phyloP scores from a whole-genome alignment of 2,329 filamentous ascomycete genomes.

The Fusarium armeniacum region DNA sequence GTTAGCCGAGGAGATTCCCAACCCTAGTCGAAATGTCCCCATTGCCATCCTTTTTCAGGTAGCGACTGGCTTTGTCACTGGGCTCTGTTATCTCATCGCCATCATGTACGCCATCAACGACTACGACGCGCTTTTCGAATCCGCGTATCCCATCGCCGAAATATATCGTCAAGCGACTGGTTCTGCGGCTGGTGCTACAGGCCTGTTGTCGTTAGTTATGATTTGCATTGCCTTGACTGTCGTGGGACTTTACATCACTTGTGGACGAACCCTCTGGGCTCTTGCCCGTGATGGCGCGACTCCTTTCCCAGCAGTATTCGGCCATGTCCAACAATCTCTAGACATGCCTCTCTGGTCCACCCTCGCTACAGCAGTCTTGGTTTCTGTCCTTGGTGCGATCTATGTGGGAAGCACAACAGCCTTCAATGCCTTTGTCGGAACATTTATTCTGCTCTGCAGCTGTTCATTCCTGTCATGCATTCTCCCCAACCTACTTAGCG shows the following conservation, averaged over 20 bases:
- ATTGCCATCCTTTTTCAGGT: slow-evolving; percentile 66
- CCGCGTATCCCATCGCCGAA: slow-evolving; percentile 73
- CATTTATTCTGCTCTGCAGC: slow-evolving; percentile 57
- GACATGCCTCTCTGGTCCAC: slow-evolving; percentile 63
- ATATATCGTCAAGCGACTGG: slow-evolving; percentile 74
- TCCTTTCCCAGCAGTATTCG: slow-evolving; percentile 51
- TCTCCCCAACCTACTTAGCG: slow-evolving; percentile 66
- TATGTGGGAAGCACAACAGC: slow-evolving; percentile 76
- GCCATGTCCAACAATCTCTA: slow-evolving; percentile 50
- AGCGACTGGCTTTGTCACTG: slow-evolving; percentile 64
- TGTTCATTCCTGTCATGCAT: slow-evolving; percentile 72
- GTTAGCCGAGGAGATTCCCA: slow-evolving; percentile 73
- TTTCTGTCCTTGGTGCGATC: slow-evolving; percentile 71
- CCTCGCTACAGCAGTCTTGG: slow-evolving; percentile 58
- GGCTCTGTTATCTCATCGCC: slow-evolving; percentile 66
- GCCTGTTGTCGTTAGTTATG: slow-evolving; percentile 61
- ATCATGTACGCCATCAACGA: slow-evolving; percentile 72
- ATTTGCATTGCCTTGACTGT: slow-evolving; percentile 56
- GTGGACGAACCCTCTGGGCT: slow-evolving; percentile 58
- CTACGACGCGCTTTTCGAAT: slow-evolving; percentile 63
- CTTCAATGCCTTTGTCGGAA: slow-evolving; percentile 75
- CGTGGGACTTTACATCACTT: slow-evolving; percentile 57
- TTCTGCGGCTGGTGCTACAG: slow-evolving; percentile 64
- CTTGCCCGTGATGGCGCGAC: slow-evolving; percentile 58
- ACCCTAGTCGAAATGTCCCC: slow-evolving; percentile 66